phyloP scores from a whole-genome alignment of 2,329 filamentous ascomycete species.

The Chalara sp. region DNA sequence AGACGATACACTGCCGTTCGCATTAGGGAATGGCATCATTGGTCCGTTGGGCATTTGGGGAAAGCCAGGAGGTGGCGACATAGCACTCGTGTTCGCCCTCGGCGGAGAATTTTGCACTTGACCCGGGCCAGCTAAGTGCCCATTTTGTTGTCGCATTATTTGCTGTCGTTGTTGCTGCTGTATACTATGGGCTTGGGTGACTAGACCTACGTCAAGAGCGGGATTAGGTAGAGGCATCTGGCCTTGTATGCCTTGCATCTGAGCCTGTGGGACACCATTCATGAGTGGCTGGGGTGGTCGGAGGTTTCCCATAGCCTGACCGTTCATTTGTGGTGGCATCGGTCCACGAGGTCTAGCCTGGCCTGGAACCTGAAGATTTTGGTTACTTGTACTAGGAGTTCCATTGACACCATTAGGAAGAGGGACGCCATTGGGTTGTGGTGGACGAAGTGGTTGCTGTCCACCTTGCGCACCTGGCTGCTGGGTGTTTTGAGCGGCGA shows the following conservation, averaged over 20 bases:
- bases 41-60: conserved; percentile 28
- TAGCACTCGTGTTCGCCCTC: conserved; percentile 23
- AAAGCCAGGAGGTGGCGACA: conserved; percentile 21
- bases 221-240: conserved; percentile 49
- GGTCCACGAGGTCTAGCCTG: conserved; percentile 20
- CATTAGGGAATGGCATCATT: conserved; percentile 45
- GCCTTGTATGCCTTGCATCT: conserved; percentile 51
- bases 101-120: conserved; percentile 33
- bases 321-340: conserved; percentile 22
- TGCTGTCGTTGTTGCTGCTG: conserved; percentile 56
- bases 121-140: conserved; percentile 19
- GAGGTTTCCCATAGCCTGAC: conserved; percentile 22
- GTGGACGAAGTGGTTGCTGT: background rate
- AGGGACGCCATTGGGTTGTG: conserved; percentile 9
- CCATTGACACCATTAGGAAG: conserved; percentile 18
- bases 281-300: conserved; percentile 43
- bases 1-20: conserved; percentile 40
- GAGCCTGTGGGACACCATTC: conserved; percentile 62
- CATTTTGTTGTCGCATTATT: conserved; percentile 27
- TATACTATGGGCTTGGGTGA: conserved; percentile 59
- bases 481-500: conserved; percentile 11
- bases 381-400: conserved; percentile 11
- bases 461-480: conserved; percentile 7
- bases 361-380: conserved; percentile 22
- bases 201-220: conserved; percentile 45